Percentiles rank a stretch among this genome's conserved stretches.
phyloP scores from a whole-genome alignment of 2,329 filamentous ascomycete genomes.

The Claviceps monticola region DNA sequence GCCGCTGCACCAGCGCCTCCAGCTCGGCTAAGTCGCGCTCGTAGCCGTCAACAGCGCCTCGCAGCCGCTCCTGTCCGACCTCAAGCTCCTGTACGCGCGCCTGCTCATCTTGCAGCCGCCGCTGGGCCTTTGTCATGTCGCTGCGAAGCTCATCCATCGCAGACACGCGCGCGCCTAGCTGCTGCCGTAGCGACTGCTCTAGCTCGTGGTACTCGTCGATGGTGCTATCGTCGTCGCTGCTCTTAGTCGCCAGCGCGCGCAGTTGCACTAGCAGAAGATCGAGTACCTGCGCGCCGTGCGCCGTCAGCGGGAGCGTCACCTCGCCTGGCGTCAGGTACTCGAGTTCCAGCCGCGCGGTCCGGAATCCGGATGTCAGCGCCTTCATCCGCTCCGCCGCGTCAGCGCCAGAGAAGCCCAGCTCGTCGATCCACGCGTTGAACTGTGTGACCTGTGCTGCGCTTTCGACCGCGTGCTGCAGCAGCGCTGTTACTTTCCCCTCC shows the following conservation, averaged over 20 bases:
- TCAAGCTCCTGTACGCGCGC: conserved; percentile 32
- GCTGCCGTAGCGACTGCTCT: conserved; percentile 40
- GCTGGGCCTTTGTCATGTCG: conserved; percentile 24
- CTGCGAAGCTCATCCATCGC: conserved; percentile 34
- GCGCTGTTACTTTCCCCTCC: conserved; percentile 27
- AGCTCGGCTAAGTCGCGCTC: conserved; percentile 39
- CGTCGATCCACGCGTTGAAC: conserved; percentile 30
- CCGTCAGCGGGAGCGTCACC: conserved; percentile 35
- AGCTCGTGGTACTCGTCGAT: conserved; percentile 48
- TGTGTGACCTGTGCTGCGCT: conserved; percentile 31
- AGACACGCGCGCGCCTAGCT: conserved; percentile 38
- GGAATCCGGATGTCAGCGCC: conserved; percentile 35
- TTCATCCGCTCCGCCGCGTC: conserved; percentile 35
- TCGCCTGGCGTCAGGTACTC: conserved; percentile 50
- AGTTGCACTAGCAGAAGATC: conserved; percentile 39
- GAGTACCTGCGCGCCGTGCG: conserved; percentile 40
- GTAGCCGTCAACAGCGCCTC: conserved; percentile 38
- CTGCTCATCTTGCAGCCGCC: conserved; percentile 23
- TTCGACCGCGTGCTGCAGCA: conserved; percentile 34
- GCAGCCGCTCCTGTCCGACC: conserved; percentile 33
- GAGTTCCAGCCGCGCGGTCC: conserved; percentile 43
- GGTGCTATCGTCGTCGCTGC: conserved; percentile 34
- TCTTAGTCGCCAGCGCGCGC: conserved; percentile 31
- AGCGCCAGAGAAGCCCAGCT: conserved; percentile 36
- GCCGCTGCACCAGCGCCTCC: conserved; percentile 32